Evolutionary conservation across 2,329 filamentous ascomycete species (phyloP), one percentile per base, ranked within the genome.

Genomic region (Boeremia exigua): DNA sequence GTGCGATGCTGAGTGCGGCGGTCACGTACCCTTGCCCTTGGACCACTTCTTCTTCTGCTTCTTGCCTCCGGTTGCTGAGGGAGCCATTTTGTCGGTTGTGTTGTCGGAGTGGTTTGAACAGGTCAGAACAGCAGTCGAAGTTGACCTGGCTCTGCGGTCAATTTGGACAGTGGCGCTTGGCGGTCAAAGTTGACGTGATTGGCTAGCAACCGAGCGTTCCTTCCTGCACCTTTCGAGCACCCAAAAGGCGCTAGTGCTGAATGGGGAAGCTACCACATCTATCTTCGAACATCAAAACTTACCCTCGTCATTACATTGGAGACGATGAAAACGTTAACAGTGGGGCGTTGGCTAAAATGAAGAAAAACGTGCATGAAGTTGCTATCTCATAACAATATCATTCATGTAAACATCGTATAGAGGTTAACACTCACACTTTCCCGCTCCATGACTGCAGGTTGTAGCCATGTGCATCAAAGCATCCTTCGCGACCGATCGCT

Each of bases 31-130:
- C 79, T 83, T 83, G 77, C 81, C 81, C 83, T 86, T 86, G 59
- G 82, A 85, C 88, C 87, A 89, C 86, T 90, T 90, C 87, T 90
- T 90, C 87, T 90, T 90, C 80, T 89, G 86, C 83, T 90, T 90
- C 86, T 90, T 90, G 75, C 84, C 87, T 78, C 87, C 87, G 75
- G 86, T 82, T 76, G 81, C 80, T 80, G 81, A 80, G 72, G 81
- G 80, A 75, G 81, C 54, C 54, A 56, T 56, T 56, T 56, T 56
- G 47, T 56, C 54, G 53, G 43, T 28, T 45, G 44, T 56, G 53
- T 56, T 28, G 47, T 37, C 34, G 45, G 48, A 45, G 45, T 49
- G 52, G 19, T 48, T 38, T 56, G 53, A 37, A 37, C 53, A 43
- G 47, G 40, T 43, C 23, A 56, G 38, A 37, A 37, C 34, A 15